Evolutionary conservation across 805 yeast genomes (phyloP).

Genomic region (Naumovozyma castellii): DNA sequence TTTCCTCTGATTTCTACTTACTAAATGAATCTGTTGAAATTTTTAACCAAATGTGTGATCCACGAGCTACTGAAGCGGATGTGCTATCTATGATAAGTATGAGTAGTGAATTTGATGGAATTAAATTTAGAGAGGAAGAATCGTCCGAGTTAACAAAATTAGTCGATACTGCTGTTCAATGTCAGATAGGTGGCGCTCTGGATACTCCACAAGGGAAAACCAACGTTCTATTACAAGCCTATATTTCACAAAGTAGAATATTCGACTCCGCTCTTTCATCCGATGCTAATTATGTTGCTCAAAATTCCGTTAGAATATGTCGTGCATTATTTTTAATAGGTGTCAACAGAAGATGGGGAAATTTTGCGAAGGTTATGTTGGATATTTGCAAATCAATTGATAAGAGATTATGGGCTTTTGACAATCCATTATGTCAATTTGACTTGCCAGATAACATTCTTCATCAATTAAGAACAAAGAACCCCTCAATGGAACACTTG

Average conservation of each 20-base stretch:
- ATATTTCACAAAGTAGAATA: conserved; percentile 62
- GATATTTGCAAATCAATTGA: conserved; percentile 83
- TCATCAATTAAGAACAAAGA: conserved; percentile 51
- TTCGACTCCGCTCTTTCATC: conserved; percentile 76
- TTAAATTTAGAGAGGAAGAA: conserved; percentile 86
- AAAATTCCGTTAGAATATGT: conserved; percentile 86
- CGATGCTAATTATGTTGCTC: conserved; percentile 89
- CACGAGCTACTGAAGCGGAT: conserved; percentile 86
- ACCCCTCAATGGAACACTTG: conserved; percentile 60
- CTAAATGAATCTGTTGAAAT: conserved; percentile 79
- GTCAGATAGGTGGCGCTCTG: conserved; percentile 71
- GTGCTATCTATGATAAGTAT: conserved; percentile 77
- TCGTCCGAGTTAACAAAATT: conserved; percentile 57
- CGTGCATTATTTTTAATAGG: conserved; percentile 85
- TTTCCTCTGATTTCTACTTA: conserved; percentile 89
- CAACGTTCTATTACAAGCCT: conserved; percentile 79
- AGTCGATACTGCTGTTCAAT: conserved; percentile 52
- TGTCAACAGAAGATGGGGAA: conserved; percentile 86
- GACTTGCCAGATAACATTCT: conserved; percentile 61
- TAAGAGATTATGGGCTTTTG: conserved; percentile 75
- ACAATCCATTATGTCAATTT: conserved; percentile 85
- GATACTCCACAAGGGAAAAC: conserved; percentile 80
- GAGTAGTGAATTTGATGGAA: conserved; percentile 89
- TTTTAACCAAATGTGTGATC: conserved; percentile 75
- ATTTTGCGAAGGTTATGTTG: conserved; percentile 60